Percentiles rank a stretch among this genome's conserved stretches.
Conservation (phyloP, 345 rosid species). For the Eucalyptus sp. region DNA sequence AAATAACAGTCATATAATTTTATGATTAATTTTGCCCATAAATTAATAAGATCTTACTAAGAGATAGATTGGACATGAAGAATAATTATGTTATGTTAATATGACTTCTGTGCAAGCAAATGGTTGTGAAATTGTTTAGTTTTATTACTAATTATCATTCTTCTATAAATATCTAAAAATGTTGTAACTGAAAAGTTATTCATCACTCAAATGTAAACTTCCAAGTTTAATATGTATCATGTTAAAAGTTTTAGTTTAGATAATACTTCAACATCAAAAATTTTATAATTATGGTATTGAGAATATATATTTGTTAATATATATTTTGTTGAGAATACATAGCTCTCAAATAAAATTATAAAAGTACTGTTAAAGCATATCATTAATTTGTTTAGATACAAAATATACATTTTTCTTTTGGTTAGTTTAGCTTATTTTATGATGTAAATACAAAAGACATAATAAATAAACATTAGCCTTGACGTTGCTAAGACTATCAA, state of each 20-base stretch:
- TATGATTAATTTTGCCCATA: not conserved
- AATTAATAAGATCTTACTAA: not conserved
- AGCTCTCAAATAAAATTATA: not conserved
- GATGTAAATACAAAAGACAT: too few relatives aligned
- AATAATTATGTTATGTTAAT: not conserved
- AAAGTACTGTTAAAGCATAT: not conserved
- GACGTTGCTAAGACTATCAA: too few relatives aligned
- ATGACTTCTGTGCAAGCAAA: accelerated
- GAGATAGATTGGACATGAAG: not conserved
- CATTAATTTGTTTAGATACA: too few relatives aligned
- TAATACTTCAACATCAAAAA: not conserved
- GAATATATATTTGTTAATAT: not conserved
- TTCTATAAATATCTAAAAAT: accelerated
- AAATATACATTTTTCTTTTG: too few relatives aligned
- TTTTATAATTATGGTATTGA: not conserved
- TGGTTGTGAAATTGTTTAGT: not conserved
- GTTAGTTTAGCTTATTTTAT: too few relatives aligned
- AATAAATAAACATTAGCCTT: too few relatives aligned
- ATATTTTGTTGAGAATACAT: not conserved
- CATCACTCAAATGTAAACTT: not conserved
- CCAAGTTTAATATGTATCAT: not conserved
- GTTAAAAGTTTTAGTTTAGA: not conserved
- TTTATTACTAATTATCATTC: not conserved
- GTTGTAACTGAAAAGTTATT: not conserved
- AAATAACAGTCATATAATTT: too few relatives aligned